Evolutionary conservation across 192 early-diverging fungal species (phyloP), one percentile per base, ranked within the genome.

Genomic region (Backusella sp.): DNA sequence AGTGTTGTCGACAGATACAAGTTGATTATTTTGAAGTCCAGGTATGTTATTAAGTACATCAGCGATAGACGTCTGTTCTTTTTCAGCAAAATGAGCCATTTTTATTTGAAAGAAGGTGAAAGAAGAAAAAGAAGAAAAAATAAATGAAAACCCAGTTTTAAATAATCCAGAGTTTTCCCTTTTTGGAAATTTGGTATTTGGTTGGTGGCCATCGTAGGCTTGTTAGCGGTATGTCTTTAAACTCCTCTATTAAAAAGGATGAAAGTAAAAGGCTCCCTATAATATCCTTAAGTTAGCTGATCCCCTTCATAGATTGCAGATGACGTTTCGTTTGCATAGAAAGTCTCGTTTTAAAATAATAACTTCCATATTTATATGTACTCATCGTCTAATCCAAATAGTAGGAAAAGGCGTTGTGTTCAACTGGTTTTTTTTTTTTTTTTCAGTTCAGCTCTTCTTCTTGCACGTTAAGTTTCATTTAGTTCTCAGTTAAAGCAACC

Each of bases 21-120:
- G 56, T 62, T 62, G 56, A 28, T 62, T 23, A 28, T 62, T 62
- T 62, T 62, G 56, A 62, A 62, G 56, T 62, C 56, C 56, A 9
- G 56, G 56, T 62, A 62, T 28, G 12, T 28, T 62, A 11, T 62
- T 62, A 28, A 62, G 26, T 8, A 4, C 56, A 14, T 62, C 56
- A 28, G 21, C 9, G 14, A 62, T 28, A 62, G 56, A 62, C 14
- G 9, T 62, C 56, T 62, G 21, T 62, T 62, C 23, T 62, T 62
- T 28, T 62, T 62, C 56, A 62, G 56, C 56, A 28, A 62, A 62
- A 2, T 62, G 56, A 4, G 56, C 56, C 56, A 62, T 62, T 26
- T 62, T 62, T 26, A 62, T 62, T 62, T 62, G 9, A 62, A 62
- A 62, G 26, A 62, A 62, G 23, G 21, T 26, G 0, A 26, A 28